Evolutionary conservation across 164 flowering plant genomes (phyloP).

Genomic region (Malania oleifera): DNA sequence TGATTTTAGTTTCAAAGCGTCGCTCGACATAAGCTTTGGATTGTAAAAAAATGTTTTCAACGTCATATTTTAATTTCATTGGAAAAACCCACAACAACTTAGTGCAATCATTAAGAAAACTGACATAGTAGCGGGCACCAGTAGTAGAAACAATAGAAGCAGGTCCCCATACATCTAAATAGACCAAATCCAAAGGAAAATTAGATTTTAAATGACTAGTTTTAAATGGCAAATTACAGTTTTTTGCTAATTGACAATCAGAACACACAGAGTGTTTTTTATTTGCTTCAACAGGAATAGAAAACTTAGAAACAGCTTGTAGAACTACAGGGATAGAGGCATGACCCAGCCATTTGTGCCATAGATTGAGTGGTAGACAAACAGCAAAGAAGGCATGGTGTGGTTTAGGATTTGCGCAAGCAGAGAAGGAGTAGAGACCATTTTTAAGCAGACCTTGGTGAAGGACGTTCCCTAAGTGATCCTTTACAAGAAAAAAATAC

Average conservation of each 20-base stretch:
- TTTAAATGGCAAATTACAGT: not conserved
- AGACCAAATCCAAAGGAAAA: slow-evolving; percentile 1
- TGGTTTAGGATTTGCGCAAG: too few species aligned
- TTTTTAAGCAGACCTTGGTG: too few species aligned
- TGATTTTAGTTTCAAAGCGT: not conserved
- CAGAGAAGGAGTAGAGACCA: too few species aligned
- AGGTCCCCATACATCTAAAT: not conserved
- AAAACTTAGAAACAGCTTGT: too few species aligned
- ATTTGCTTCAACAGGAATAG: too few species aligned
- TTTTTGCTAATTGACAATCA: slow-evolving; percentile 1
- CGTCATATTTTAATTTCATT: not conserved
- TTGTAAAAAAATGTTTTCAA: not conserved
- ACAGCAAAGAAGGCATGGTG: too few species aligned
- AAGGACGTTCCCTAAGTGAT: too few species aligned
- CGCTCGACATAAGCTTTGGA: not conserved
- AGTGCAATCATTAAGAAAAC: slow-evolving; percentile 1
- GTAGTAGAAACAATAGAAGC: not conserved
- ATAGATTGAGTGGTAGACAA: too few species aligned
- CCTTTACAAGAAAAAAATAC: too few species aligned
- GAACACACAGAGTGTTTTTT: not conserved
- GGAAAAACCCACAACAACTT: not conserved
- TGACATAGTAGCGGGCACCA: not conserved
- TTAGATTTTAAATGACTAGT: not conserved
- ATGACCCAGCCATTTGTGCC: too few species aligned
- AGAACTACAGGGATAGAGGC: too few species aligned